Evolutionary conservation across 2,329 filamentous ascomycete genomes (phyloP), one percentile per base, ranked within the genome.

Genomic region (Aureobasidium sp.): DNA sequence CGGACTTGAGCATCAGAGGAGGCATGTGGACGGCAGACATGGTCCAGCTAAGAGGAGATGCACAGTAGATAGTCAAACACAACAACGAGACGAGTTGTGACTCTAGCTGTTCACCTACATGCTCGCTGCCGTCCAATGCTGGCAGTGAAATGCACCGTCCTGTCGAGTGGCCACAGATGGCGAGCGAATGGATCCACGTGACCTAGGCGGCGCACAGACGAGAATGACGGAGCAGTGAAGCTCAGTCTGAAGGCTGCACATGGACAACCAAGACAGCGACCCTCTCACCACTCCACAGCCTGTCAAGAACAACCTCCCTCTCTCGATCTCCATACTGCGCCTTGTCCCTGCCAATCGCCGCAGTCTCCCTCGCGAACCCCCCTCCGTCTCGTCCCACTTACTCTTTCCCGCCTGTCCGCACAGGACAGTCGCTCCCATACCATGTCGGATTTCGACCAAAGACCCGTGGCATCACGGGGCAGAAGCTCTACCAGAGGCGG

Each of bases 391-490:
- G 57, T 60, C 44, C 57, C 64, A 63, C 63, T 55, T 58, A 59
- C 31, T 14, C 49, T 37, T 36, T 45, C 37, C 44, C 58, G 61
- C 52, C 61, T 64, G 56, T 61, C 55, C 56, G 44, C 41, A 55
- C 52, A 51, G 61, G 61, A 65, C 58, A 62, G 41, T 47, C 44
- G 53, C 44, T 49, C 20, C 37, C 55, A 60, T 63, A 78, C 75
- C 80, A 97, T 97, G 94, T 96, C 94, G 84, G 93, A 97, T 85
- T 85, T 90, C 81, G 88, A 91, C 83, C 84, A 88, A 79, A 86
- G 92, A 84, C 84, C 89, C 75, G 84, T 87, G 77, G 86, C 90
- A 79, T 86, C 82, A 68, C 90, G 93, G 80, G 92, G 93, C 79
- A 89, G 94, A 85, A 91, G 90, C 81, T 88, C 91, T 76, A 84